These are phyloP conservation scores for Potentilla sterilis DNA, from an alignment of 306 rosid species.

Conservation along the genomic window DNA sequence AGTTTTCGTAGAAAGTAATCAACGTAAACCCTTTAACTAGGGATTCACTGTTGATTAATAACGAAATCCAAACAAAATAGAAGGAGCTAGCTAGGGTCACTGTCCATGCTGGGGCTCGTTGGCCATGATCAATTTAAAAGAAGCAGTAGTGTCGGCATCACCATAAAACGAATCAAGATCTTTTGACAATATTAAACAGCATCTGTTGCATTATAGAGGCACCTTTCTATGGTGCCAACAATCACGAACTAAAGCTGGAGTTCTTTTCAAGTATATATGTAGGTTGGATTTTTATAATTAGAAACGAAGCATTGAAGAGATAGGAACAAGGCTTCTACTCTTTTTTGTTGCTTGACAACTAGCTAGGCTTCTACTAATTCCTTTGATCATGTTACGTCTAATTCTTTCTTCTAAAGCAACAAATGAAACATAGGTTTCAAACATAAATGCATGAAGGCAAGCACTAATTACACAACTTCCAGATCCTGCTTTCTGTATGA, in stretches of 20 bases:
- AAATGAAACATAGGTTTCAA: not conserved
- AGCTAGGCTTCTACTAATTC: too few relatives aligned
- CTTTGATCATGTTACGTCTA: not conserved
- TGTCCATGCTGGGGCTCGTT: slow-evolving; percentile 33
- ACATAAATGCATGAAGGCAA: not conserved
- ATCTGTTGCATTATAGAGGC: slow-evolving; percentile 8
- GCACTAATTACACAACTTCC: not conserved
- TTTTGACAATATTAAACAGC: slow-evolving; percentile 30
- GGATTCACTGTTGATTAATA: not conserved
- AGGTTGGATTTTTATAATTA: not conserved
- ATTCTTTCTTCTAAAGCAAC: not conserved
- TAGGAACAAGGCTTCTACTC: not conserved
- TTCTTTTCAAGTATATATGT: not conserved
- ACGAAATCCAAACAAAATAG: not conserved
- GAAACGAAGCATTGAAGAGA: slow-evolving; percentile 1
- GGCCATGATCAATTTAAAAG: slow-evolving; percentile 22
- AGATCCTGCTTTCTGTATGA: not conserved
- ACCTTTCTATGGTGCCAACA: slow-evolving; percentile 9
- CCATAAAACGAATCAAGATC: slow-evolving; percentile 21
- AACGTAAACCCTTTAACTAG: not conserved
- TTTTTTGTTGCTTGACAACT: too few relatives aligned
- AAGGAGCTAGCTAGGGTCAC: slow-evolving; percentile 1
- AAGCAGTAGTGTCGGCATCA: slow-evolving; percentile 38
- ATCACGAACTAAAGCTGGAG: not conserved
- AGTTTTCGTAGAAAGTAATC: not conserved